Evolutionary conservation across 305 asterid genomes (phyloP), one percentile per base, ranked within the genome.

Genomic region (Fraxinus sp.): DNA sequence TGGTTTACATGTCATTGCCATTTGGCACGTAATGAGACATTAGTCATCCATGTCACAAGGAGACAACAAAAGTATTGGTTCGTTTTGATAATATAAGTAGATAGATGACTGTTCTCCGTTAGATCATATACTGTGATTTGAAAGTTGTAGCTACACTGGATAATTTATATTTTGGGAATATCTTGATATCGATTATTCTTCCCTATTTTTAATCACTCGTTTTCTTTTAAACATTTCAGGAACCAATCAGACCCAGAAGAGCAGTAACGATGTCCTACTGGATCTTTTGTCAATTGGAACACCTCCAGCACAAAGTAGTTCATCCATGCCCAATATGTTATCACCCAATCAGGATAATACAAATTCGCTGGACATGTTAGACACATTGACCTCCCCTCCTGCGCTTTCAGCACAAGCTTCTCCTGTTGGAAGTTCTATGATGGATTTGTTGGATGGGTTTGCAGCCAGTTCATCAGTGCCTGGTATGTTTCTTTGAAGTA

Each of bases 261-360:
- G 90, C 74, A 92, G 95, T 57, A 87, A 91, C 4, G 95, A 91
- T 88, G 94, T 85, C 79, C 90, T 96, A 77, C 81, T 96, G 91
- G 98, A 94, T 89, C 97, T 94, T 79, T 96, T 39, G 86, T 93
- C 99, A 7, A 89, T 96, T 57, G 99, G 97, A 84, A 81, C 93
- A 78, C 91, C 97, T 85, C 93, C 93, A 74, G 87, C 89, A 73
- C 95, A 86, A 84, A 91, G 86, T 84, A 86, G 81, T 88, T 70
- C 92, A 77, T 79, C 99, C 76, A 36, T 83, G n/a, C 87, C 90
- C 30, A 91, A 89, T 81, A 79, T 88, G 81, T 76, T 87, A 81
- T 86, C 94, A 14, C 36, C 92, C 79, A 85, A 76, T 88, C 90
- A 84, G 84, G 89, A 88, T 79, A 84, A 86, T 84, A 89, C 82